phyloP scores from a whole-genome alignment of 148 eudicot genomes.

The Rhododendron ovatum region DNA sequence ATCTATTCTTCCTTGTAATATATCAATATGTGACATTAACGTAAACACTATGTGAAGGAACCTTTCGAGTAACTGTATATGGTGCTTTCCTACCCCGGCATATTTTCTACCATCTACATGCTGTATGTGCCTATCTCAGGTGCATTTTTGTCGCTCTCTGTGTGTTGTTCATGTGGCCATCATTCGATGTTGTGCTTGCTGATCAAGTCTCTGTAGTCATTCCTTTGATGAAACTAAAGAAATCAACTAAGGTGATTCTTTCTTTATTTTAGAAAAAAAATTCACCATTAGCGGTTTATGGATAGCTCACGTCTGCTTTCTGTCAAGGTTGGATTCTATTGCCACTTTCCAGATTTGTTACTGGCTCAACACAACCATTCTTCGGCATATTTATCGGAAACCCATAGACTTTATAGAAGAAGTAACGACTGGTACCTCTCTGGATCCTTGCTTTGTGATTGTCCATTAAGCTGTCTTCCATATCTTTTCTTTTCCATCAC shows the following conservation, averaged over 20 bases:
- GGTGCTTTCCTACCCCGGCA: constrained; percentile 89
- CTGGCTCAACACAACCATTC: constrained; percentile 80
- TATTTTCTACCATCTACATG: constrained; percentile 78
- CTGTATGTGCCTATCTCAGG: constrained; percentile 90
- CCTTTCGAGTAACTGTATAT: constrained; percentile 74
- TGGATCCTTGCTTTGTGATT: constrained; percentile 6
- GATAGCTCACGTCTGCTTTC: neutral
- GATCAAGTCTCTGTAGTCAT: constrained; percentile 88
- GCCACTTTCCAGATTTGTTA: constrained; percentile 95
- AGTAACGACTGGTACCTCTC: constrained; percentile 65
- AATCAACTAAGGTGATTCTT: constrained; percentile 55
- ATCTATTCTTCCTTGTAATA: neutral
- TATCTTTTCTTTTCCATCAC: neutral
- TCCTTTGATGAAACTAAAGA: constrained; percentile 67
- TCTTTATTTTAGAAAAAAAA: neutral
- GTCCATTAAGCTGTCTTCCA: neutral
- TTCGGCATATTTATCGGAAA: constrained; percentile 75
- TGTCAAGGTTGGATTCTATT: constrained; percentile 83
- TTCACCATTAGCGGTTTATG: too few species aligned
- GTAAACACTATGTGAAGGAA: constrained; percentile 36
- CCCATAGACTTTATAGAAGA: constrained; percentile 88
- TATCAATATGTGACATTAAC: neutral
- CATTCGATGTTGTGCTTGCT: constrained; percentile 72
- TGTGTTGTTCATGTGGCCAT: constrained; percentile 69
- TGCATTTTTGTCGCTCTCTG: constrained; percentile 84